A percentile compares a stretch with the other conserved stretches of the same genome.
Evolutionary conservation across 805 yeast genomes (phyloP).

Genomic region (Myxozyma neotropica): DNA sequence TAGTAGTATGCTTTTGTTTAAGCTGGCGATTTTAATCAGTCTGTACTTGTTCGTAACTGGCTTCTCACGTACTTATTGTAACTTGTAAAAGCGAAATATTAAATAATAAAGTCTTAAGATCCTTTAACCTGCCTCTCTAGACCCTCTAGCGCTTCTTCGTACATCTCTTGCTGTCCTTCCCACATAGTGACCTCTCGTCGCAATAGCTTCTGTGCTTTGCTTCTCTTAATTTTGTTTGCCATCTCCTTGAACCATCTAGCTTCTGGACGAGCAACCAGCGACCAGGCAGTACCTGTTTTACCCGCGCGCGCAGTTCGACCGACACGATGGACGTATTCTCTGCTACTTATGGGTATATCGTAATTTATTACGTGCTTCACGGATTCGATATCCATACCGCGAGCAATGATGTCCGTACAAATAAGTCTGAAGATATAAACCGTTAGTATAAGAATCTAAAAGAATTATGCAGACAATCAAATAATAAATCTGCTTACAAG

Average conservation of each 20-base stretch:
- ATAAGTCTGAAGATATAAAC: constrained; percentile 42
- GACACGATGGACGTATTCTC: constrained; percentile 93
- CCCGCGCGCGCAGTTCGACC: constrained; percentile 98
- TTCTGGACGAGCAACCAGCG: constrained; percentile 80
- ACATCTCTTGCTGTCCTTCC: constrained; percentile 46
- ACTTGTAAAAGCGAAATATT: background rate
- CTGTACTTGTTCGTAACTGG: too few species aligned
- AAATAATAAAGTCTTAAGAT: background rate
- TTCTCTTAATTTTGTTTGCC: constrained; percentile 31
- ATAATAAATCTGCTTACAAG: constrained; percentile 41
- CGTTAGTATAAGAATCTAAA: background rate
- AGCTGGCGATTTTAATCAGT: too few species aligned
- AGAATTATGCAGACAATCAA: too few species aligned
- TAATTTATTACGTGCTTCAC: constrained; percentile 82
- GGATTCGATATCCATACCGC: constrained; percentile 83
- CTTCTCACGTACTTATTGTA: too few species aligned
- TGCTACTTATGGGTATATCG: constrained; percentile 82
- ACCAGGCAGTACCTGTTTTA: constrained; percentile 71
- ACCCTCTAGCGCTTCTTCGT: constrained; percentile 50
- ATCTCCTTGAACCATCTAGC: constrained; percentile 49
- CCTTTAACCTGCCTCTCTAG: constrained; percentile 48
- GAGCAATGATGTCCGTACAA: constrained; percentile 89
- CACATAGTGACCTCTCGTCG: constrained; percentile 38
- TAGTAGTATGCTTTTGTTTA: too few species aligned
- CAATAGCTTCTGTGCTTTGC: constrained; percentile 38